A percentile compares a stretch with the other conserved stretches of the same genome.
Evolutionary conservation across 2,329 filamentous ascomycete genomes (phyloP).

Genomic region (Pseudocercospora fuligena): DNA sequence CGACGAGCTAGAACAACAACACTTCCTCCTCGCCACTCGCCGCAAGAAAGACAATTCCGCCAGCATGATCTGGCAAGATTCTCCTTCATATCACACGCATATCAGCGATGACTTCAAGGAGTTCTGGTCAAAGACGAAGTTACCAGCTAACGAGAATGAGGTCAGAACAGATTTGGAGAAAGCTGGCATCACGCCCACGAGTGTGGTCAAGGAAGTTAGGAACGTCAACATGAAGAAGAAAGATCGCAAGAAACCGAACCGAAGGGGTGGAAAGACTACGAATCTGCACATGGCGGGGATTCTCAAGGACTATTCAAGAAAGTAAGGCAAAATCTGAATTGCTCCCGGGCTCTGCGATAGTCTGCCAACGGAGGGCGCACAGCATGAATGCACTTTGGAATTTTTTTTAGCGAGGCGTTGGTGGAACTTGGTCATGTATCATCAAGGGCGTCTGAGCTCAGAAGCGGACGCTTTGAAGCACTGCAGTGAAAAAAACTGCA

Average conservation of each 20-base stretch:
- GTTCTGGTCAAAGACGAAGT: slow-evolving; percentile 80
- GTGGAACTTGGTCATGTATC: not conserved
- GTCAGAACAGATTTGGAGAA: slow-evolving; percentile 77
- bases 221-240: slow-evolving; percentile 51
- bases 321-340: slow-evolving; percentile 14
- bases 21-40: slow-evolving; percentile 81
- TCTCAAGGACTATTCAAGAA: slow-evolving; percentile 68
- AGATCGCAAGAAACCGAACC: slow-evolving; percentile 76
- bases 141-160: slow-evolving; percentile 73
- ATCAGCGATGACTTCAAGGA: slow-evolving; percentile 81
- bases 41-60: slow-evolving; percentile 92
- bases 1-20: slow-evolving; percentile 74
- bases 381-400: not conserved
- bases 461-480: not conserved
- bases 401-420: not conserved
- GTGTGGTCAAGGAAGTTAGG: slow-evolving; percentile 73
- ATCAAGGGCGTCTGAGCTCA: not conserved
- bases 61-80: slow-evolving; percentile 86
- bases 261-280: slow-evolving; percentile 78
- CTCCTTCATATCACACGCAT: slow-evolving; percentile 60
- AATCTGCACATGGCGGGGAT: slow-evolving; percentile 86
- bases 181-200: slow-evolving; percentile 82
- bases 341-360: not conserved
- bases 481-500: not conserved
- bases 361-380: not conserved